Base-by-base conservation (phyloP, 345 rosid genomes). In the Jatropha curcas region DNA sequence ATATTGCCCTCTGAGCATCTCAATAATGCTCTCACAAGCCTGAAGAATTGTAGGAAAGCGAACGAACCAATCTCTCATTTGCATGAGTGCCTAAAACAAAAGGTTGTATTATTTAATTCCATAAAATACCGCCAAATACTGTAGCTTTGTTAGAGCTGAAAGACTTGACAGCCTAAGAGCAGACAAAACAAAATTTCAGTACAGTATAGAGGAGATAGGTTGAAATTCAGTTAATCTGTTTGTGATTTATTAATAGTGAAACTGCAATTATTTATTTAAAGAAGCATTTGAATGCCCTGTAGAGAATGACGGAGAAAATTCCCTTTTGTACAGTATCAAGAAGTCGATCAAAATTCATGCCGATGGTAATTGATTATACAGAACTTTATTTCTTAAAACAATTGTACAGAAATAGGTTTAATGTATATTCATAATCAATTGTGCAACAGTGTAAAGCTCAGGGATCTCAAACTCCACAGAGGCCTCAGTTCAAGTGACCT, bases 1-100 rank as follows among this genome's bases (percentile, higher is more conserved):
- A 77, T 92, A 95, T 74, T 95, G 99, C 63, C 98, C 99, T 71
- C 98, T 91, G 17, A 95, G 98, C 99, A 92, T 88, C 90, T 95
- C 94, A 79, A 95, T 89, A 55, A 86, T 76, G 77, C 94, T 84
- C 89, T 92, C 99, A 72, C 87, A 91, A 35, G 92, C 94, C 82
- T 89, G 99, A 79, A 95, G 83, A 72, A 95, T 89, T 65, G 94
- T 95, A 30, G 99, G 99, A 82, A 95, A 95, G 65, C 99, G 93
- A 67, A 78, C 33, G 63, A 88, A 91, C 93, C 88, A 91, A 65
- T 79, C 89, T 83, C 83, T 95, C 98, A 95, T 95, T 68, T 89
- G 93, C 77, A 86, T 84, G 80, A 95, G 77, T 60, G 98, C 97
- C 98, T 94, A 85, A 74, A 78, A 70, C 14, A 70, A 1, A 58